These are phyloP conservation scores for Fusarium sp. DNA, from an alignment of 2,329 filamentous ascomycete genomes.

Conservation along the genomic window DNA sequence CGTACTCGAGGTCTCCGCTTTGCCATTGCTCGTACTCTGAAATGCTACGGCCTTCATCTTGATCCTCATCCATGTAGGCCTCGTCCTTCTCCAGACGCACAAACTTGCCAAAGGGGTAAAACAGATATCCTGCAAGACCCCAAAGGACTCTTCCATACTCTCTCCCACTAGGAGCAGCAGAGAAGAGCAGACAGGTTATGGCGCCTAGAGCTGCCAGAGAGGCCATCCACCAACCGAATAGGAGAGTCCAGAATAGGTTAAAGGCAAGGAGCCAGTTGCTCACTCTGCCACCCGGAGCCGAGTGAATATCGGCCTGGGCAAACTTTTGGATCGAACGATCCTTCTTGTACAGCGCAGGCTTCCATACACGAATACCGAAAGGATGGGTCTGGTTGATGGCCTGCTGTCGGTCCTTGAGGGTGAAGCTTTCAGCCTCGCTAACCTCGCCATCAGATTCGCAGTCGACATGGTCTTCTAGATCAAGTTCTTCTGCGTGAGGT, in stretches of 20 bases:
- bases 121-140: conserved; percentile 85
- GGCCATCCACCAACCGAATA: conserved; percentile 97
- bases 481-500: conserved; percentile 51
- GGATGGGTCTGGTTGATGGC: conserved; percentile 99
- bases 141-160: conserved; percentile 89
- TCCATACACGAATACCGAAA: conserved; percentile 99
- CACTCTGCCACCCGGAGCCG: conserved; percentile 87
- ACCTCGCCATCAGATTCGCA: conserved; percentile 76
- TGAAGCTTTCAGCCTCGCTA: conserved; percentile 97
- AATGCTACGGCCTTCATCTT: conserved; percentile 95
- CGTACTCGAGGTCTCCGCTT: conserved; percentile 95
- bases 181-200: conserved; percentile 80
- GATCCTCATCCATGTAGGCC: conserved; percentile 91
- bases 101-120: conserved; percentile 98
- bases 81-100: conserved; percentile 94
- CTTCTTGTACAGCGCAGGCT: conserved; percentile 98
- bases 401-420: conserved; percentile 93
- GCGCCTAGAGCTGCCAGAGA: conserved; percentile 79
- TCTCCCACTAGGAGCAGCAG: conserved; percentile 80
- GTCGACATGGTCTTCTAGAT: conserved; percentile 61
- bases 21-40: conserved; percentile 99
- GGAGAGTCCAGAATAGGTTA: conserved; percentile 88
- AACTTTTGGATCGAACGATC: conserved; percentile 94
- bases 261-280: conserved; percentile 86
- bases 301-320: conserved; percentile 97